A percentile compares a stretch with the other conserved stretches of the same genome.
Evolutionary conservation across 441 rosid genomes (phyloP).

Genomic region (Macaranga tanarius): DNA sequence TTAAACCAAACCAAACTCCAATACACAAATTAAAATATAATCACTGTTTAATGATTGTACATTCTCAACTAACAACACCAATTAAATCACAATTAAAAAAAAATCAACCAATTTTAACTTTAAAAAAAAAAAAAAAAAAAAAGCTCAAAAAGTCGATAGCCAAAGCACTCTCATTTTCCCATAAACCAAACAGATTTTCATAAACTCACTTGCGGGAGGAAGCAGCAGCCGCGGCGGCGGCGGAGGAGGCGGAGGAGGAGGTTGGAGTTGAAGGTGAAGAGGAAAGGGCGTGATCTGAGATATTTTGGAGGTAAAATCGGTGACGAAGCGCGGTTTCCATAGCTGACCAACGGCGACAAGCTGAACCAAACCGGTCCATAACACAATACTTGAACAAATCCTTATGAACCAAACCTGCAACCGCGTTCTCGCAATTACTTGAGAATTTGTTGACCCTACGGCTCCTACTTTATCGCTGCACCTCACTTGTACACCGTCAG

Average conservation of each 20-base stretch:
- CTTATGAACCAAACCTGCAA: constrained; percentile 83
- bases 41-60: neutral
- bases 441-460: constrained; percentile 35
- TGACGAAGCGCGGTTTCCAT: constrained; percentile 70
- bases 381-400: constrained; percentile 82
- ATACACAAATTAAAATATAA: neutral
- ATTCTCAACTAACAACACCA: neutral
- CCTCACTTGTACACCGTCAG: constrained; percentile 54
- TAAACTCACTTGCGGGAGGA: constrained; percentile 51
- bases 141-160: no score
- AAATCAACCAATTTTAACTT: no score
- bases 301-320: constrained; percentile 49
- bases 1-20: neutral
- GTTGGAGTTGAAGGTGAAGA: constrained; percentile 38
- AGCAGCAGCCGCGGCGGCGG: constrained; percentile 40
- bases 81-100: neutral
- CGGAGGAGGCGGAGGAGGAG: constrained; percentile 40
- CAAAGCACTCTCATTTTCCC: neutral
- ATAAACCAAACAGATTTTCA: constrained; percentile 1
- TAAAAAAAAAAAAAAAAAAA: no score
- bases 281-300: constrained; percentile 35
- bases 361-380: constrained; percentile 99
- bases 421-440: constrained; percentile 56
- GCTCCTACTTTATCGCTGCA: constrained; percentile 56
- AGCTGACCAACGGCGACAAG: constrained; percentile 80